Percentiles rank a stretch among this genome's conserved stretches.
These are phyloP conservation scores for Tausonia pullulans DNA, from an alignment of 1,284 basidiomycete species.

Conservation along the genomic window DNA sequence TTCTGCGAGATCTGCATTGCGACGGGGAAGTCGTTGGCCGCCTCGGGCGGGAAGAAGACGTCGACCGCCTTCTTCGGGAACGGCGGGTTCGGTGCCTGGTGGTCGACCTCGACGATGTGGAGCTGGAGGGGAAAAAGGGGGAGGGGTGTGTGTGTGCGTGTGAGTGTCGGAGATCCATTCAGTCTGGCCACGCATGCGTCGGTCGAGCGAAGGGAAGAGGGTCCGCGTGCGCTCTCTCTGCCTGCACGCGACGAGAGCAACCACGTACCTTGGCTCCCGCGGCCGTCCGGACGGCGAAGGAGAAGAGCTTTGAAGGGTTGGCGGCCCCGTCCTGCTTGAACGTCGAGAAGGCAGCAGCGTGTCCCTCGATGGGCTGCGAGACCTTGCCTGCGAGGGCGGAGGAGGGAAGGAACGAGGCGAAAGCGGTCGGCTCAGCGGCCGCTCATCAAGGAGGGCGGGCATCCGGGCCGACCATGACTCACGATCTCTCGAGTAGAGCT, in stretches of 20 bases:
- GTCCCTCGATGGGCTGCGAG: slow-evolving; percentile 96
- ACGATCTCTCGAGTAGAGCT: slow-evolving; percentile 64
- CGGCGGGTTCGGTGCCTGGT: slow-evolving; percentile 84
- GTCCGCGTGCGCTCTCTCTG: too few relatives aligned
- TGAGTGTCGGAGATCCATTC: background rate
- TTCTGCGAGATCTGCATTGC: slow-evolving; percentile 98
- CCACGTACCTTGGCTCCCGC: slow-evolving; percentile 81
- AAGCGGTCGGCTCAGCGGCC: background rate
- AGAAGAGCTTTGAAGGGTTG: slow-evolving; percentile 79
- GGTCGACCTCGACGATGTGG: slow-evolving; percentile 97
- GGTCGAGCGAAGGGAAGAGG: too few relatives aligned
- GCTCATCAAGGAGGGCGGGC: too few relatives aligned
- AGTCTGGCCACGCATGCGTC: too few relatives aligned
- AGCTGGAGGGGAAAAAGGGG: slow-evolving; percentile 45
- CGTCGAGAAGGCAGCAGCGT: slow-evolving; percentile 92
- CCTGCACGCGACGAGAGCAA: background rate
- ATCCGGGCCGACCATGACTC: background rate
- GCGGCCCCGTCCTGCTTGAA: slow-evolving; percentile 79
- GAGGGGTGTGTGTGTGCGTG: background rate
- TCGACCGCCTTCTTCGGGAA: slow-evolving; percentile 98
- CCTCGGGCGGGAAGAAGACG: slow-evolving; percentile 98
- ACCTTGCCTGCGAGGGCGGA: slow-evolving; percentile 54
- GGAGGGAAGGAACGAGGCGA: too few relatives aligned
- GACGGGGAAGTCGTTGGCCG: slow-evolving; percentile 98
- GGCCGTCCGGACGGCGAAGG: slow-evolving; percentile 89